Evolutionary conservation across 305 asterid species (phyloP), one percentile per base, ranked within the genome.

Genomic region (Petunia hybrid): DNA sequence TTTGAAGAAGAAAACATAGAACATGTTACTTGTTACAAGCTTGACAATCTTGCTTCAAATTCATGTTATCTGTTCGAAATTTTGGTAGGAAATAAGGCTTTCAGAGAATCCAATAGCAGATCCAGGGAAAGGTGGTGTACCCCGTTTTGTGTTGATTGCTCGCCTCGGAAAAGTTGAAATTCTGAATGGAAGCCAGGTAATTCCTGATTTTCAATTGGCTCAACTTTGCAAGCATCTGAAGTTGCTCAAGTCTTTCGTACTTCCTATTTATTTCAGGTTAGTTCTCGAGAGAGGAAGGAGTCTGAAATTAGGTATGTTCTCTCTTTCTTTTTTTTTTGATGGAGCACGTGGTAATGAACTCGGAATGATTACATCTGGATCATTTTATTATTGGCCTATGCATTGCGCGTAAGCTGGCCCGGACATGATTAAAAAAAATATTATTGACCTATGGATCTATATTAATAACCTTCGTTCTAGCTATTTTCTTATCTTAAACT

Each of bases 161-260:
- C 97, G 95, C 82, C 86, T 96, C 82, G 93, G 94, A 46, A 90
- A 91, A 82, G 86, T 96, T 75, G 81, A 86, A 85, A 81, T 89
- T 61, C 88, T 96, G 63, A 96, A 96, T 83, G 97, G 98, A 70
- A 94, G 99, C 80, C 97, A 96, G 99, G 99, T 93, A 82, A 64
- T 80, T 83, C 86, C 71, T 55, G 65, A 70, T 80, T 75, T 53
- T 64, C 56, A 36, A 38, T 48, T 75, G 66, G 13, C 76, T 78
- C 39, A 41, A 51, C 35, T 43, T 79, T 61, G 71, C 73, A 77
- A 55, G 81, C 76, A 81, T 80, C 61, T 81, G 76, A 56, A 39
- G 78, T 82, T 78, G 85, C 65, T 66, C 46, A 62, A 56, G 14
- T 36, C 53, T 80, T 60, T 53, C 46, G 45, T 73, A 10, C 67